Base-by-base conservation (phyloP, 176 grass and related monocot species). In the Panicum miliaceum region DNA sequence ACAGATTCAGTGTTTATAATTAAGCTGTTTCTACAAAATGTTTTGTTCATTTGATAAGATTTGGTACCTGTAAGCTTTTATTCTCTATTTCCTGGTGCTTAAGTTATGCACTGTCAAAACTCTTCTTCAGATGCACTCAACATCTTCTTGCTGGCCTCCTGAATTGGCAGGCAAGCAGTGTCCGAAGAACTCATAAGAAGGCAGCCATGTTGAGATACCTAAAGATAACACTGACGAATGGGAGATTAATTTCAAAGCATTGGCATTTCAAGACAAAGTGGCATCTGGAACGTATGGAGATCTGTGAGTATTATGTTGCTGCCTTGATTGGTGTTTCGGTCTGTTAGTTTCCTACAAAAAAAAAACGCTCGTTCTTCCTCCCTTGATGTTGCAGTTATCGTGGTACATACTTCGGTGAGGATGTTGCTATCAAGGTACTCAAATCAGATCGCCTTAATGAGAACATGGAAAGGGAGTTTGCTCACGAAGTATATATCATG, bases 391-490 rank as follows among this genome's bases (percentile, higher is more conserved):
- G 40, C 75, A 94, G 93, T 64, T 94, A 94, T 70, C 93, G 46
- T 47, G 93, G 93, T 73, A 84, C 75, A 85, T 94, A 94, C 80
- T 81, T 71, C n/a, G 82, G 87, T 70, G 87, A 94, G 71, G 93
- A 94, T 88, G 93, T 94, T 64, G 93, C 93, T 20, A 88, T 94
- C 68, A 94, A 94, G 80, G 87, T 92, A 46, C 82, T 94, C 48
- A 94, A 94, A 69, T 90, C 82, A 47, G 90, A 92, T 65, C 76
- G 87, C 51, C 72, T 92, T 68, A 92, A 90, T 43, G 56, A 86
- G 82, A 90, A 94, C 64, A 90, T 92, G 93, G 77, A 92, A 41
- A 70, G 86, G 37, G 93, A 94, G 82, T 94, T 94, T 88, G 75
- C 79, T 22, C 87, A 94, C 35, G 90, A 94, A 92, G 87, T 94